Percentiles rank a stretch among this genome's conserved stretches.
Conservation (phyloP, 805 yeast genomes). For the Lipomyces yamanashiensis region DNA sequence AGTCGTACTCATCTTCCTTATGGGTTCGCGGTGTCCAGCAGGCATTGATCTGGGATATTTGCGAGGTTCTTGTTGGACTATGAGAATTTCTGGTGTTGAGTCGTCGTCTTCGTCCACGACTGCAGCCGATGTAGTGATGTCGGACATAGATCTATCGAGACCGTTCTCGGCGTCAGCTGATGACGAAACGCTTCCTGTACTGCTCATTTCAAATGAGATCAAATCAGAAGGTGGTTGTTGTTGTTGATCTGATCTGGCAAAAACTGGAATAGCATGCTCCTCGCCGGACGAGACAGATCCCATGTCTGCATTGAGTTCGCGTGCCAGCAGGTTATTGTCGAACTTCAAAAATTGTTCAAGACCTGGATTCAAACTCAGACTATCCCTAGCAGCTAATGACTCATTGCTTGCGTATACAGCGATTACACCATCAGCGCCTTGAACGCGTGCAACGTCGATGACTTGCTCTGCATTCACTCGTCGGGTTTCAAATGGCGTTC, state of each 20-base stretch:
- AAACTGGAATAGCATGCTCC: not conserved
- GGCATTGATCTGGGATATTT: slow-evolving; percentile 9
- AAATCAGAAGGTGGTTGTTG: not conserved
- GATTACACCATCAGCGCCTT: slow-evolving; percentile 31
- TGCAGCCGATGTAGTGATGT: not conserved
- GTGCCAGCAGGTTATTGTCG: slow-evolving; percentile 24
- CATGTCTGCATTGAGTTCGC: slow-evolving; percentile 12
- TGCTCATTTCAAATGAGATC: slow-evolving; percentile 1
- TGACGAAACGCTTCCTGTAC: not conserved
- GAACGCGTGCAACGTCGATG: slow-evolving; percentile 21
- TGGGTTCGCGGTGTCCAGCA: slow-evolving; percentile 4
- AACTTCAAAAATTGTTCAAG: slow-evolving; percentile 14
- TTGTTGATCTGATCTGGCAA: not conserved
- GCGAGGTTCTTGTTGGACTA: not conserved
- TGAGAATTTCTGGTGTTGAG: not conserved
- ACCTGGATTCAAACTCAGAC: slow-evolving; percentile 1
- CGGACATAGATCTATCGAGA: not conserved
- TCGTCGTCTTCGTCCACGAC: slow-evolving; percentile 1
- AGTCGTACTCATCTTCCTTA: slow-evolving; percentile 9
- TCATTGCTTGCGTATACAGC: slow-evolving; percentile 32
- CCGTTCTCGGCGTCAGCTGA: not conserved
- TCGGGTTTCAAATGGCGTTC: slow-evolving; percentile 7
- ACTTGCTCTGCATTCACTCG: slow-evolving; percentile 19
- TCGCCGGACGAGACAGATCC: not conserved
- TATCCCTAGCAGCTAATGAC: slow-evolving; percentile 1